A percentile compares a stretch with the other conserved stretches of the same genome.
Evolutionary conservation across 306 rosid genomes (phyloP).

Genomic region (Gastrolobium villosum): DNA sequence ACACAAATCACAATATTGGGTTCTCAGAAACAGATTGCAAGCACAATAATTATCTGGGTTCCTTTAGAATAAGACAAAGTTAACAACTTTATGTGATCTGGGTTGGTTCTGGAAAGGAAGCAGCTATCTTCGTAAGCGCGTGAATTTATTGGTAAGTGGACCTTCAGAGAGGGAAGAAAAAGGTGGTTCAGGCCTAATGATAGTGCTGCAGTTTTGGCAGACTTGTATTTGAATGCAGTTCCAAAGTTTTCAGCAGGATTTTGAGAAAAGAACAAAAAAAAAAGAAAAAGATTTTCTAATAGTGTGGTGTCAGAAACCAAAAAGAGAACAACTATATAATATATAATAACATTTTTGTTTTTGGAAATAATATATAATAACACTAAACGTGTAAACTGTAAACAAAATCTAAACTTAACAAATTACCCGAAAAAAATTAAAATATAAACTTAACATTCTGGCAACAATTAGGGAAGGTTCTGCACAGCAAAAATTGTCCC

Average conservation of each 20-base stretch:
- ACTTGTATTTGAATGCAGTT: slow-evolving; percentile 17
- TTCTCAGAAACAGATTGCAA: slow-evolving; percentile 5
- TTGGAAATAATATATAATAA: too few relatives aligned
- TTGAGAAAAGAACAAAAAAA: background rate
- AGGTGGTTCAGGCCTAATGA: background rate
- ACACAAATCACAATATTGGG: slow-evolving; percentile 18
- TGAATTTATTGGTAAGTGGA: slow-evolving; percentile 14
- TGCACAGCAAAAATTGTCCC: background rate
- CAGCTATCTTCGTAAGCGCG: slow-evolving; percentile 36
- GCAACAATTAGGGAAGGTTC: background rate
- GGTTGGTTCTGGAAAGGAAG: background rate
- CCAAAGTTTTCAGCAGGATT: slow-evolving; percentile 1
- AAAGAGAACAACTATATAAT: too few relatives aligned
- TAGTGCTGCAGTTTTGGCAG: slow-evolving; percentile 28
- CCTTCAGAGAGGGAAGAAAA: background rate
- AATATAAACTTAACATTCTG: background rate
- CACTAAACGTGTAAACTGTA: background rate
- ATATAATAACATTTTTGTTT: too few relatives aligned
- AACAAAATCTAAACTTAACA: background rate
- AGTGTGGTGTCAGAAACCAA: too few relatives aligned
- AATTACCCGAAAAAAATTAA: background rate
- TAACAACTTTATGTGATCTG: background rate
- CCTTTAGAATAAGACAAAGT: slow-evolving; percentile 1
- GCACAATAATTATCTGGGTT: background rate
- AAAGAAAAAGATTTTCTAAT: background rate